Percentiles rank a stretch among this genome's conserved stretches.
Conservation (phyloP, 768 basidiomycete species). For the Pleurotus pulmonarius region DNA sequence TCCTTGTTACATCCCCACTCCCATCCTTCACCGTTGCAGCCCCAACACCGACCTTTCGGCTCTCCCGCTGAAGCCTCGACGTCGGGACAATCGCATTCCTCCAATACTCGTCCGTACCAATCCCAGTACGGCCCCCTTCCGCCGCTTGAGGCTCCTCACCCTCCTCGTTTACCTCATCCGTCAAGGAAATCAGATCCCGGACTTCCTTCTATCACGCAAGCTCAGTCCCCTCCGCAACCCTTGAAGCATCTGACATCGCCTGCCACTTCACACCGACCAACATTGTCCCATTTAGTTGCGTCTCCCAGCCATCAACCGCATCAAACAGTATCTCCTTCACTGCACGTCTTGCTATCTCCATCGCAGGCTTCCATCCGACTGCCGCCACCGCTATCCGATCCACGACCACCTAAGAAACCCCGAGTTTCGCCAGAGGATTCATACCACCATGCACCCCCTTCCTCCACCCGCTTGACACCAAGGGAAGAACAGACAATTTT, state of each 20-base stretch:
- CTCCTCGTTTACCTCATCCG: not conserved
- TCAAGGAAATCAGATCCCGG: slow-evolving; percentile 3
- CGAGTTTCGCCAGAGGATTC: slow-evolving; percentile 3
- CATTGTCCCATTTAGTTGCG: not conserved
- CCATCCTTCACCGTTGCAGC: not conserved
- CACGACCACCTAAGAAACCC: slow-evolving; percentile 4
- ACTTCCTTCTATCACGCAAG: not conserved
- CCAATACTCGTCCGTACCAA: not conserved
- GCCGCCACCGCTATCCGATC: slow-evolving; percentile 2
- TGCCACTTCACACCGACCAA: not conserved
- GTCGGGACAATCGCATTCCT: not conserved
- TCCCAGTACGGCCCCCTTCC: not conserved
- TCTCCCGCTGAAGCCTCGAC: not conserved
- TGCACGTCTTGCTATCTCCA: slow-evolving; percentile 5
- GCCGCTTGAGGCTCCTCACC: not conserved
- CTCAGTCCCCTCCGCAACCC: not conserved
- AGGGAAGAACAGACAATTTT: slow-evolving; percentile 1
- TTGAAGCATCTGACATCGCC: not conserved
- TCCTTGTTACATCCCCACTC: slow-evolving; percentile 2
- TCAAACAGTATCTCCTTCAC: not conserved
- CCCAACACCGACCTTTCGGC: not conserved
- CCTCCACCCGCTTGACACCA: not conserved
- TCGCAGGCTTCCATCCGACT: slow-evolving; percentile 4
- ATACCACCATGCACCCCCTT: not conserved
- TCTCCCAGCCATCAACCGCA: slow-evolving; percentile 2